Evolutionary conservation across 371 early-diverging fungal genomes (phyloP), one percentile per base, ranked within the genome.

Genomic region (Chytridiales sp.): DNA sequence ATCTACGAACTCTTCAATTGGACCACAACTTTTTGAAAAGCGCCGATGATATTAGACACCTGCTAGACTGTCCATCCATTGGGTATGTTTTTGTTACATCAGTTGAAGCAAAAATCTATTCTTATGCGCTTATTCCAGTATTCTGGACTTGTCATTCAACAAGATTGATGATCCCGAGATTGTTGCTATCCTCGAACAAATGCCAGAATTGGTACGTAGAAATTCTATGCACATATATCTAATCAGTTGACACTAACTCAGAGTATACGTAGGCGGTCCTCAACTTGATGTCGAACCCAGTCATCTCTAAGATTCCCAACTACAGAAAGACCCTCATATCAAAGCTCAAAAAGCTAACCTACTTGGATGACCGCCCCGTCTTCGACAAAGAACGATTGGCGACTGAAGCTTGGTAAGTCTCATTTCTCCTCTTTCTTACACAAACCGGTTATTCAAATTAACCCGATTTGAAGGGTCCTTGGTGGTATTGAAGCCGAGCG

Each of bases 321-420:
- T 82, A 82, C 57, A 64, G 82, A n/a, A 55, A 71, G 2, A 61
- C 49, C 2, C 42, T 79, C 51, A 70, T 82, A 26, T 62, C 72
- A 0, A 51, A 67, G 19, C 43, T 62, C 46, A 61, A 59, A 60
- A 52, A 50, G 6, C 58, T 82, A 27, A 78, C 81, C 0, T 79
- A 81, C 47, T 57, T 82, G 17, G 80, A 82, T 55, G 82, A 82
- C 51, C 68, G 81, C 1, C 82, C 82, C 5, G 78, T 82, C 11
- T 78, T 75, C 46, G 78, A 78, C 34, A 79, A 75, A 17, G 82
- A 82, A 60, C 44, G 82, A 5, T 57, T 69, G 9, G 58, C 66
- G 0, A 62, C 64, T 21, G 78, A 80, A 30, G 82, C 82, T 3
- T 82, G 80, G 80, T 77, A 62, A 1, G 62, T 13, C 24, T n/a